phyloP scores from a whole-genome alignment of 2,329 filamentous ascomycete genomes.

The Penicillium sp. region DNA sequence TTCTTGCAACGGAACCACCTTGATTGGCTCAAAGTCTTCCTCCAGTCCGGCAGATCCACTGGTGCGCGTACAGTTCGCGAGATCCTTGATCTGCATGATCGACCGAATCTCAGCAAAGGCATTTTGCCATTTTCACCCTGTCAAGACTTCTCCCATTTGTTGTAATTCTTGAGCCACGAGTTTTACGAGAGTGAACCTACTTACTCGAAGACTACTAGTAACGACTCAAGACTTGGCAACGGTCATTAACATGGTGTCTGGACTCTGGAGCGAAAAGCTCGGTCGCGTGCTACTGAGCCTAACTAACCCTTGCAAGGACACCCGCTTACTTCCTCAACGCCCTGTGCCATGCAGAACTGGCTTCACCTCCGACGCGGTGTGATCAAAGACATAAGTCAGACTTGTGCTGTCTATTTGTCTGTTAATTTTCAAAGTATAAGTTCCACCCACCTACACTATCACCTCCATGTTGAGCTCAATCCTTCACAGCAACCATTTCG shows the following conservation, averaged over 20 bases:
- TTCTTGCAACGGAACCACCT: slow-evolving; percentile 12
- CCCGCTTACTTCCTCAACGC: not conserved
- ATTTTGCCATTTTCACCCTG: not conserved
- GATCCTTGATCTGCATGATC: slow-evolving; percentile 25
- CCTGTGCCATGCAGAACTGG: not conserved
- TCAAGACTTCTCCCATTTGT: too few species aligned
- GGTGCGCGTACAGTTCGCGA: not conserved
- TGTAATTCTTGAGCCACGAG: too few species aligned
- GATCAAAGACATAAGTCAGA: not conserved
- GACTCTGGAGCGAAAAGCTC: not conserved
- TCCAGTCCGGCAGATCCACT: slow-evolving; percentile 14
- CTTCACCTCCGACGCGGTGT: not conserved
- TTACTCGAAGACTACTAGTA: not conserved
- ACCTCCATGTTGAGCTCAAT: too few species aligned
- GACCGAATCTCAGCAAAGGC: not conserved
- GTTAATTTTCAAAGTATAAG: too few species aligned
- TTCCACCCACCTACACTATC: too few species aligned
- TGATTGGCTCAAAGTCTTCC: slow-evolving; percentile 19
- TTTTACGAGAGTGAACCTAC: too few species aligned
- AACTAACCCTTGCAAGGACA: not conserved
- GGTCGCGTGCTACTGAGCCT: not conserved
- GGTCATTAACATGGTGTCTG: not conserved
- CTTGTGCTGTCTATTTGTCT: not conserved
- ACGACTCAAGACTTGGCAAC: not conserved
- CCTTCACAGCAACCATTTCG: too few species aligned